Base-by-base conservation (phyloP, 805 yeast genomes). In the Lipomyces spencermartinsiae region DNA sequence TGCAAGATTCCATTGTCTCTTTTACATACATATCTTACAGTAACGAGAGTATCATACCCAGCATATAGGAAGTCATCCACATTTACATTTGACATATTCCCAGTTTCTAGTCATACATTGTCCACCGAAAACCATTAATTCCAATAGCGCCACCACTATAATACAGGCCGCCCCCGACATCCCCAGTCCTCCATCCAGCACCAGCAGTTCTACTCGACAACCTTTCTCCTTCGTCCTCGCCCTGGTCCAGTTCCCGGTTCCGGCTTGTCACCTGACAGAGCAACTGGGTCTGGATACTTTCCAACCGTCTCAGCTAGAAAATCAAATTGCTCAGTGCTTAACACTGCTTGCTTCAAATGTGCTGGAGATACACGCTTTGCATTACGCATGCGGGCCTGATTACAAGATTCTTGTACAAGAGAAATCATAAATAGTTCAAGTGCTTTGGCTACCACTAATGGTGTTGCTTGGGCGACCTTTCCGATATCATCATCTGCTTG, bases 401-500 rank as follows among this genome's bases (percentile, higher is more conserved):
- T 84, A 62, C 92, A 88, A 25, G 97, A 85, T 59, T 91, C 92
- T 74, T 91, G 93, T 61, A 95, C 97, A 65, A 95, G 83, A 64
- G 95, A 87, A 61, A 97, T 92, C 85, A 95, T 87, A 77, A 95
- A 95, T 69, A 92, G 85, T 80, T 95, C 98, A 62, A 95, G 82
- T 0, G 99, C 97, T 70, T 97, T 86, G 7, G 98, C 98, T 12
- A 95, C 97, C 19, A 94, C 94, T n/a, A 94, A 90, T 0, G 99
- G 99, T 1, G 99, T 96, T 1, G 97, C 98, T 76, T 93, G 98
- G 2, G 99, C 97, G 4, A 95, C 98, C 77, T 95, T 95, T 2
- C 99, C 99, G 58, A 95, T 93, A 71, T 95, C 99, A 71, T 95
- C 99, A 79, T 95, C 99, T 35, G 96, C 89, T 77, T 95, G 99